Evolutionary conservation across 2,329 filamentous ascomycete genomes (phyloP).

Genomic region (Epichloe gansuensis): DNA sequence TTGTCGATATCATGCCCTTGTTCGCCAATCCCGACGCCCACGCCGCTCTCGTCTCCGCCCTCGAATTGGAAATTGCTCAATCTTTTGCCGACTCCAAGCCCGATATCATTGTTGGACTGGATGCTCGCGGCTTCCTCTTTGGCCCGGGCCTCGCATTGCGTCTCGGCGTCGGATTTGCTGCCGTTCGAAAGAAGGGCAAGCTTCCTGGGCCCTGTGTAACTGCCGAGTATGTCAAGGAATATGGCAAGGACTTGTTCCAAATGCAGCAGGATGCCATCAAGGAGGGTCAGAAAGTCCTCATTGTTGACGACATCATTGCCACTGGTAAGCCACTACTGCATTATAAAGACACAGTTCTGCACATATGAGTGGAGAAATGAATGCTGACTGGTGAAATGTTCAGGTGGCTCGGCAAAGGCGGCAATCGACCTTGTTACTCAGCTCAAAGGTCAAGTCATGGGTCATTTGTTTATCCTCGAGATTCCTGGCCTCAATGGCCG

Average conservation of each 20-base stretch:
- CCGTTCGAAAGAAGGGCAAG: constrained; percentile 92
- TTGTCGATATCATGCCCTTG: constrained; percentile 95
- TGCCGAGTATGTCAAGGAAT: constrained; percentile 87
- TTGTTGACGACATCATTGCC: constrained; percentile 97
- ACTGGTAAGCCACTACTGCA: constrained; percentile 56
- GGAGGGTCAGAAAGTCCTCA: constrained; percentile 75
- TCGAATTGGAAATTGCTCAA: constrained; percentile 69
- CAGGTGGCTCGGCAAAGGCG: constrained; percentile 83
- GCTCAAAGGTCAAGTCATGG: constrained; percentile 73
- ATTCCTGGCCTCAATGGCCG: constrained; percentile 86
- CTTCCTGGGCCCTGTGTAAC: constrained; percentile 81
- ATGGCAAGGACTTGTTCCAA: constrained; percentile 89
- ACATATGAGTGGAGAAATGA: neutral
- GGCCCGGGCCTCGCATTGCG: constrained; percentile 78
- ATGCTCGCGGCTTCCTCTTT: constrained; percentile 91
- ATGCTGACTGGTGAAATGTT: neutral
- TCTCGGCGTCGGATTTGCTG: constrained; percentile 77
- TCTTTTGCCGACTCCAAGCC: constrained; percentile 51
- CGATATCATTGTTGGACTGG: constrained; percentile 86
- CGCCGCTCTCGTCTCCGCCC: constrained; percentile 64
- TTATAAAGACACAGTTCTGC: neutral
- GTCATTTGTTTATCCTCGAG: constrained; percentile 92
- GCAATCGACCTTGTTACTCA: constrained; percentile 78
- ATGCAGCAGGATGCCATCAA: constrained; percentile 82
- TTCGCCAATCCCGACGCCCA: constrained; percentile 71